Base-by-base conservation (phyloP, 2,329 filamentous ascomycete genomes). In the Epichloe uncinata region DNA sequence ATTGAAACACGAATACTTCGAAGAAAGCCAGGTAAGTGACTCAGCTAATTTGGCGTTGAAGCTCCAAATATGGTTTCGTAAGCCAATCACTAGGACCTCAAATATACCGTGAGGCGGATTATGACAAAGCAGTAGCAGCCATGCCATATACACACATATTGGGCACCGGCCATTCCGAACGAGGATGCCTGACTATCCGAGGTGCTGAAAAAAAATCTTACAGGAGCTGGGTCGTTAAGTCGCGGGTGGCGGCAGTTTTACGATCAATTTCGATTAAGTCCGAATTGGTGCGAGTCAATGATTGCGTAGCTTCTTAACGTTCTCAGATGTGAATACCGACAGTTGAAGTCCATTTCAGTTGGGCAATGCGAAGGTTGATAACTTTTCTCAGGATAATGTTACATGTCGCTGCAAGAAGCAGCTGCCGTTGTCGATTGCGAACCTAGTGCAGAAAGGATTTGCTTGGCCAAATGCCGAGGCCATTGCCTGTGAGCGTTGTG, bases 401-500 rank as follows among this genome's bases (percentile, higher is more conserved):
- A 66, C 60, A 56, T 52, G 53, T 57, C 56, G 58, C 57, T 61
- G 61, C 54, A 50, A 57, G 57, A 54, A 56, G 60, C 54, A 53
- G 54, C 56, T 54, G 57, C 57, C 58, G 62, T 59, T 60, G 58
- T 60, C 61, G 63, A 61, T 56, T 49, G 61, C 54, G 60, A 58
- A 56, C 53, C 54, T 59, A 62, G 62, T 61, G 60, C 60, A 58
- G 58, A 60, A 60, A 61, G 53, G 55, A 56, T 58, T 56, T 60
- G 63, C 63, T 61, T 54, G 57, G 59, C 60, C 58, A 58, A 60
- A 55, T 53, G 59, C 57, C 57, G 60, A 61, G 57, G 59, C 60
- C 59, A 63, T 59, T 59, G 61, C 59, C 56, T 65, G 62, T 55
- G 61, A 63, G 55, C 55, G 62, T 53, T 60, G 62, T 58, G 61